Evolutionary conservation across 352 stramenopile species (phyloP), one percentile per base, ranked within the genome.

Genomic region (Globisporangium splendens): DNA sequence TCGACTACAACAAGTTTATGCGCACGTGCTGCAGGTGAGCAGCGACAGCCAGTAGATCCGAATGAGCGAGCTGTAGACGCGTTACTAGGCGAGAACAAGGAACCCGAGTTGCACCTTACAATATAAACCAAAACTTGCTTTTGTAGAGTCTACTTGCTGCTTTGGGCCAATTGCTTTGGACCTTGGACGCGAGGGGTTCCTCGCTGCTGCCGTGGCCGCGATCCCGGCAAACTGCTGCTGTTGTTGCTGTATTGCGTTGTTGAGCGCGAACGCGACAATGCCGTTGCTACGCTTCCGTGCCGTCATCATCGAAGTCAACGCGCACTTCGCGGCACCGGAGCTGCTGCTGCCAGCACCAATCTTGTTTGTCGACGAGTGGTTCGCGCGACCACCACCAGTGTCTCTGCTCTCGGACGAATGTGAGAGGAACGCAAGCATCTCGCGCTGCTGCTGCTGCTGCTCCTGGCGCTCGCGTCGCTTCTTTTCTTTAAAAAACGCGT

Each of bases 1-100:
- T 91, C 14, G 80, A 89, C 68, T 91, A 89, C 68, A 91, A 86
- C 64, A 66, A 69, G 38, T 88, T 91, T 65, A 89, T 91, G 78
- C 72, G 75, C 43, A 59, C 71, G 15, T 91, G 78, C 61, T 72
- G 88, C 20, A 60, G 63, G 3, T 79, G 35, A 59, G 53, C 1
- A 47, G 12, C 42, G 42, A 33, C 8, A 31, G 24, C 24, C 24
- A 31, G 24, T 31, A 31, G 24, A 31, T 31, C 24, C 5, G 24
- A 31, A 31, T 31, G 24, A 31, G 24, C 24, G 24, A 31, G 24
- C 24, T 31, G 24, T 31, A 31, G 24, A 2, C 24, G 24, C 24
- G 5, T 5, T 5, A 31, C 24, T 31, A 31, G 24, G 5, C 24
- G 24, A 31, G 24, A 31, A 31, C 24, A 31, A 31, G 24, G 24